These are phyloP conservation scores for Ganoderma boninense DNA, from an alignment of 1,284 basidiomycete genomes.

Conservation along the genomic window DNA sequence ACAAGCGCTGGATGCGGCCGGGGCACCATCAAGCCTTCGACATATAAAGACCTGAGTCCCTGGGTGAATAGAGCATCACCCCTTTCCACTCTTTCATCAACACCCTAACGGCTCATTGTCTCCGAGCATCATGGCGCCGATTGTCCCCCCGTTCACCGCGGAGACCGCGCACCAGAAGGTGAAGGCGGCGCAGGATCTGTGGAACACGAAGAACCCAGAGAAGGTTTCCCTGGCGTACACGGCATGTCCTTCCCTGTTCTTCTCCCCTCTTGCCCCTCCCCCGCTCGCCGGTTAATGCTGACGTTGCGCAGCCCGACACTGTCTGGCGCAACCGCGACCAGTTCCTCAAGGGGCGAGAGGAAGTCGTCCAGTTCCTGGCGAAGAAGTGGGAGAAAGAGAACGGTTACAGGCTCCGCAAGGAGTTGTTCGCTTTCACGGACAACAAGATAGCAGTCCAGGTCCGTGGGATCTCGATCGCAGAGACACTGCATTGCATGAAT, in stretches of 20 bases:
- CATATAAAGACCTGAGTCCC: neutral
- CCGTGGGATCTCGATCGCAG: conserved; percentile 9
- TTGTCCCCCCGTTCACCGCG: conserved; percentile 44
- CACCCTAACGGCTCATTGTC: neutral
- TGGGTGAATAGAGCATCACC: neutral
- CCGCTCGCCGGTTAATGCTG: neutral
- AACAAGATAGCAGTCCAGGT: conserved; percentile 66
- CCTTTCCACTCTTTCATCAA: neutral
- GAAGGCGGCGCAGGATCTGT: conserved; percentile 45
- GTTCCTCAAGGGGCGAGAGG: conserved; percentile 58
- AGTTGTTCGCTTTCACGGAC: conserved; percentile 64
- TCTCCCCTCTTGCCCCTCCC: neutral
- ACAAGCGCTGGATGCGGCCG: neutral
- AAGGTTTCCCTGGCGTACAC: conserved; percentile 59
- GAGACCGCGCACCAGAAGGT: conserved; percentile 46
- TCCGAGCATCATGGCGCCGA: conserved; percentile 39
- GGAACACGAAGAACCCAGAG: conserved; percentile 45
- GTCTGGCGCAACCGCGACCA: conserved; percentile 68
- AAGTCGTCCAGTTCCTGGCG: conserved; percentile 58
- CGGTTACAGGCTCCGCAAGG: conserved; percentile 56
- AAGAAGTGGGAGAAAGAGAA: conserved; percentile 66
- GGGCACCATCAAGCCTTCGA: neutral
- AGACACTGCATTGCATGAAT: neutral
- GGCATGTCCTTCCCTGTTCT: conserved; percentile 23
- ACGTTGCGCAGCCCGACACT: conserved; percentile 46